A percentile compares a stretch with the other conserved stretches of the same genome.
phyloP scores from a whole-genome alignment of 2,329 filamentous ascomycete genomes.

The Aspergillus unguis region DNA sequence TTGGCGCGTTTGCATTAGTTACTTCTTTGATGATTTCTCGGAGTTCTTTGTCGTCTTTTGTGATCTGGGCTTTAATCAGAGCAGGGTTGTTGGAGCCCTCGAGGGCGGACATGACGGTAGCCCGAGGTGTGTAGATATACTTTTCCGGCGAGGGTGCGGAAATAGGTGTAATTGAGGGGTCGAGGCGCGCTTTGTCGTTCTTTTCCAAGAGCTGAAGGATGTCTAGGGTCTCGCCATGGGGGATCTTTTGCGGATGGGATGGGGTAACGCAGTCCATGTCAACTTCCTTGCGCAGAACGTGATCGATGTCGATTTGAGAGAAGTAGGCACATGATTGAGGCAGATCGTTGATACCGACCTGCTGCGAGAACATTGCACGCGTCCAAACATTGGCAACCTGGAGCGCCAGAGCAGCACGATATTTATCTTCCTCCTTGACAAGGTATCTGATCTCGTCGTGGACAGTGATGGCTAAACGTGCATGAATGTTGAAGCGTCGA shows the following conservation, averaged over 20 bases:
- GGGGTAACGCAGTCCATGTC: conserved; percentile 97
- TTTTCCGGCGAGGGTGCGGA: conserved; percentile 58
- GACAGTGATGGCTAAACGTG: conserved; percentile 86
- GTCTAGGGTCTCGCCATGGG: conserved; percentile 81
- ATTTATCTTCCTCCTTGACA: conserved; percentile 79
- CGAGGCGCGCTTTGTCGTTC: conserved; percentile 64
- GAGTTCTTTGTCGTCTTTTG: conserved; percentile 69
- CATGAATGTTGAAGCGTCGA: conserved; percentile 77
- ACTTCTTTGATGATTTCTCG: conserved; percentile 65
- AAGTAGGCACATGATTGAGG: conserved; percentile 95
- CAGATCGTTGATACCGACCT: conserved; percentile 92
- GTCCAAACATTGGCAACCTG: conserved; percentile 97
- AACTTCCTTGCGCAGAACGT: conserved; percentile 94
- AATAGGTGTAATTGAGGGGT: conserved; percentile 58
- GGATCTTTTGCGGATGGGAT: conserved; percentile 72
- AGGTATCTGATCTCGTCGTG: conserved; percentile 97
- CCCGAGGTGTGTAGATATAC: conserved; percentile 67
- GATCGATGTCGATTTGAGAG: conserved; percentile 90
- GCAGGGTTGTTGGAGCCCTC: conserved; percentile 52
- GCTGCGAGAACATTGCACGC: conserved; percentile 92
- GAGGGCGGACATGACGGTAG: conserved; percentile 75
- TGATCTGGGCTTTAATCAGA: conserved; percentile 84
- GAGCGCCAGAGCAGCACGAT: conserved; percentile 84
- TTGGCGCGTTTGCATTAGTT: conserved; percentile 38
- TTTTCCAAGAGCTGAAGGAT: conserved; percentile 74